A percentile compares a stretch with the other conserved stretches of the same genome.
These are phyloP conservation scores for Coprinopsis strossmayeri DNA, from an alignment of 768 basidiomycete species.

Conservation along the genomic window DNA sequence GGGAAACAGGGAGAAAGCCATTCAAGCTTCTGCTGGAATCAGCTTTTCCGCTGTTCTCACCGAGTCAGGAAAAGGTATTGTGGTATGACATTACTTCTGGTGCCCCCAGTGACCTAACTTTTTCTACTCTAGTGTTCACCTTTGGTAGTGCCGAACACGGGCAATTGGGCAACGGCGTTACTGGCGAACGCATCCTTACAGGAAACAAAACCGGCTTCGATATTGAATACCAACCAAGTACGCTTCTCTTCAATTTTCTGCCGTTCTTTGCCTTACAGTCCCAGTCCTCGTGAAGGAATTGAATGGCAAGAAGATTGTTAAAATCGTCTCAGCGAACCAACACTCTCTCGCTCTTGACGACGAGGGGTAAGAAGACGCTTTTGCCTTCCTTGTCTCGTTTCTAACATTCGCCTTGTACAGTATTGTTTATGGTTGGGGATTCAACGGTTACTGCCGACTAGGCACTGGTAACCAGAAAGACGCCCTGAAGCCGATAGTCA, in stretches of 20 bases:
- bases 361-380: conserved; percentile 60
- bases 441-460: conserved; percentile 86
- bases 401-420: conserved; percentile 27
- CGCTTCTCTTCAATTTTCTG: not conserved
- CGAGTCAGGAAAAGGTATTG: conserved; percentile 66
- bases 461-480: conserved; percentile 86
- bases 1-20: conserved; percentile 57
- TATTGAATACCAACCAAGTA: conserved; percentile 64
- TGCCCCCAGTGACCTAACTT: not conserved
- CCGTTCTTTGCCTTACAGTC: not conserved
- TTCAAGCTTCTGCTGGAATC: conserved; percentile 75
- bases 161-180: conserved; percentile 88
- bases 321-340: conserved; percentile 84
- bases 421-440: conserved; percentile 80
- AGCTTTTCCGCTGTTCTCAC: conserved; percentile 83
- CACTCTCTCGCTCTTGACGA: conserved; percentile 79
- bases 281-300: conserved; percentile 72
- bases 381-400: not conserved
- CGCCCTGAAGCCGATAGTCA: conserved; percentile 68
- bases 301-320: conserved; percentile 67
- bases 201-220: conserved; percentile 84
- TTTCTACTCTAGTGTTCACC: conserved; percentile 56
- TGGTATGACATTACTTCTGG: too few species aligned
- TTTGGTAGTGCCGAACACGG: conserved; percentile 92
- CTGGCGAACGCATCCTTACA: conserved; percentile 85